Evolutionary conservation across 1,284 basidiomycete species (phyloP), one percentile per base, ranked within the genome.

Genomic region (Ganoderma lingzhi): DNA sequence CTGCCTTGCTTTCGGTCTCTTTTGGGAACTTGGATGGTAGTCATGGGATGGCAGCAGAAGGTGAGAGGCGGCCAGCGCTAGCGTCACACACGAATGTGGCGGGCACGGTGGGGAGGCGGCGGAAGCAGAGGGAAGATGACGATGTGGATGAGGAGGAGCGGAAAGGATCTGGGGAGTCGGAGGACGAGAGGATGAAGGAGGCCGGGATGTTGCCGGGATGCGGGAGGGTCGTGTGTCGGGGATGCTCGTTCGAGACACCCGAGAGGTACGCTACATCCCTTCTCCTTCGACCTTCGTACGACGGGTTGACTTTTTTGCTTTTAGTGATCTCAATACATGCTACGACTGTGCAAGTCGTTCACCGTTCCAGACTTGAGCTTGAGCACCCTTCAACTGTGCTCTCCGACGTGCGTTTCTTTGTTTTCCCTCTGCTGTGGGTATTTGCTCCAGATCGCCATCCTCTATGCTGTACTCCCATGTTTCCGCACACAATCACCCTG

Each of bases 201-300:
- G 63, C 67, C 2, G 68, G 66, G 12, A 60, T 71, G 15, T n/a
- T 67, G 60, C 72, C 75, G 1, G 80, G 80, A 8, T 81, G 80
- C 62, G 80, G 78, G 53, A 74, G 78, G 63, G 71, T 65, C n/a
- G 63, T 81, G n/a, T 81, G 80, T 63, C 74, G 75, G 55, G 75
- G 70, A 9, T 81, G 80, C 56, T 80, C 78, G 63, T 70, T 78
- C 19, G 80, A 81, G 67, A 75, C 74, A 42, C 67, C 75, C 6
- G 73, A 76, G 55, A 80, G 78, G 80, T 81, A 61, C 64, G 77
- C 39, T 28, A 35, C 9, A 19, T 41, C 39, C 17, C 35, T 39
- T 6, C 12, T 23, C 15, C 17, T 39, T 14, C 1, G 51, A 23
- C 4, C 19, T 56, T 17, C 30, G 6, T 35, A 30, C 14, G 6